Percentiles rank a stretch among this genome's conserved stretches.
Evolutionary conservation across 805 yeast genomes (phyloP).

Genomic region (Spathaspora hagerdaliae): DNA sequence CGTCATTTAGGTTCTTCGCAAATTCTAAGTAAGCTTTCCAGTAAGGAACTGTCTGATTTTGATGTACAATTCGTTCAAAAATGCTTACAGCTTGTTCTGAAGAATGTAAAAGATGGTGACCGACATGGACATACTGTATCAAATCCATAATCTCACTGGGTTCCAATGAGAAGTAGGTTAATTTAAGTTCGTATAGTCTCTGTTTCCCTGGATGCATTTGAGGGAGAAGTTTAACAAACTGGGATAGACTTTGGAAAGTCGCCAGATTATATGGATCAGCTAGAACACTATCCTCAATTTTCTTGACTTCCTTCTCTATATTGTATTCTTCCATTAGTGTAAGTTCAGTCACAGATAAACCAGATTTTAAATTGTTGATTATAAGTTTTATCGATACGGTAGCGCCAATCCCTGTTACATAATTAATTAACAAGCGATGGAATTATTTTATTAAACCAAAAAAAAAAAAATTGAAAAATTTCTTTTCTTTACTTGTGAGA

Average conservation of each 20-base stretch:
- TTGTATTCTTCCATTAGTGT: too few species aligned
- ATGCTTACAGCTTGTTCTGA: too few species aligned
- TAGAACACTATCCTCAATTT: not conserved
- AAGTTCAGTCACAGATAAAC: too few species aligned
- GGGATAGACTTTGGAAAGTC: not conserved
- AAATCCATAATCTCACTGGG: slow-evolving; percentile 3
- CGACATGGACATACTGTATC: not conserved
- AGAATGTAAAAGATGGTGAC: too few species aligned
- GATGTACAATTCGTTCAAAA: too few species aligned
- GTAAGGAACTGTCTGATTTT: not conserved
- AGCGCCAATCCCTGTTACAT: too few species aligned
- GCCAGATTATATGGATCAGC: not conserved
- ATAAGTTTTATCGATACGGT: too few species aligned
- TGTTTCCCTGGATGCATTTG: not conserved
- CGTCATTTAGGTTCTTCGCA: slow-evolving; percentile 1
- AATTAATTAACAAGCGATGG: too few species aligned
- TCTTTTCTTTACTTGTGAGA: too few species aligned
- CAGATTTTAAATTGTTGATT: too few species aligned
- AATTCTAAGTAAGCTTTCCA: slow-evolving; percentile 15
- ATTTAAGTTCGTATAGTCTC: slow-evolving; percentile 7
- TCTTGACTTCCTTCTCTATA: not conserved
- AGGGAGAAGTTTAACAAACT: not conserved
- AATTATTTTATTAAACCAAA: too few species aligned
- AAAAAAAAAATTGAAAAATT: too few species aligned
- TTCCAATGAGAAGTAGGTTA: slow-evolving; percentile 7